Evolutionary conservation across 306 rosid genomes (phyloP), one percentile per base, ranked within the genome.

Genomic region (Prunus mira): DNA sequence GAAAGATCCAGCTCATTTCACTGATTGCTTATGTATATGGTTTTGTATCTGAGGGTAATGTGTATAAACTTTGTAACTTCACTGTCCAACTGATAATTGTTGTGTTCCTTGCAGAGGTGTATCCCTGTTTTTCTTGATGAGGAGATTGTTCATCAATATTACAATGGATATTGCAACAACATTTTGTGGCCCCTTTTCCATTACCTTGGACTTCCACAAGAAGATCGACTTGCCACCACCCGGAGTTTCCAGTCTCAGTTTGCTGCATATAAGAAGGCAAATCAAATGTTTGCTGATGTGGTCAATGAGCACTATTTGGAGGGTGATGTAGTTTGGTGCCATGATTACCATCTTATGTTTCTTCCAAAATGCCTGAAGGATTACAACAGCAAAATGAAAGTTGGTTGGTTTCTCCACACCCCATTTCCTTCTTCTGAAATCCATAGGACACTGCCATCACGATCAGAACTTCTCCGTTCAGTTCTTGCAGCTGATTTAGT

Each of bases 261-360:
- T 79, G 85, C 69, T 65, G 98, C 98, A 55, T 93, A 93, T 82
- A 87, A 93, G 91, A 86, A 86, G 76, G 98, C 98, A 72, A 93
- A 93, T 79, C 87, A 90, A 79, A 93, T 90, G 98, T 93, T 93
- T 86, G 98, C 98, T n/a, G 91, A 85, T 72, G 98, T 93, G 19
- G 98, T 93, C 5, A 90, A 87, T 79, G 8, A 70, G 79, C 90
- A 93, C 84, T 93, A 90, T 67, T 86, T 82, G 82, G 96, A 93
- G 76, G 96, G 96, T 85, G 98, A 93, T 79, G 96, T 93, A 43
- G 98, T 93, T 78, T 93, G 98, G 98, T 89, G 94, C 86, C 98
- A 93, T 78, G 98, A 93, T 81, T 93, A 93, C 84, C 98, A 93
- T 85, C 98, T 93, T 38, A 93, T 93, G 98, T 93, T 83, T 79